Conservation (phyloP, 164 flowering plant genomes). For the Brasenia schreberi region DNA sequence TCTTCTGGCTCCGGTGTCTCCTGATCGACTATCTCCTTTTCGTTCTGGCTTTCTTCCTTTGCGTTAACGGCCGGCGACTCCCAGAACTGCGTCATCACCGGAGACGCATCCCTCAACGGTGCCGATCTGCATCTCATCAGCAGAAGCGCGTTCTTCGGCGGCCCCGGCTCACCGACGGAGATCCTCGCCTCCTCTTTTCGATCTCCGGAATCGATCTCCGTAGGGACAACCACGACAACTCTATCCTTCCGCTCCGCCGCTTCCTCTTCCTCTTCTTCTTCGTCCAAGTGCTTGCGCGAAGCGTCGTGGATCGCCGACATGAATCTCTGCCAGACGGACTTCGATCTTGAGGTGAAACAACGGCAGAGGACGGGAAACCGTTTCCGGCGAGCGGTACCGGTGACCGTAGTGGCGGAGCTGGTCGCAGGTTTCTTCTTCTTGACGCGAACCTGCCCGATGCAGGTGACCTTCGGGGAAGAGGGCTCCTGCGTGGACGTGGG, state of each 20-base stretch:
- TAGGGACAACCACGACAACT: background rate
- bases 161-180: background rate
- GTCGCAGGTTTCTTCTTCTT: constrained; percentile 14
- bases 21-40: background rate
- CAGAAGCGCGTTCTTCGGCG: constrained; percentile 74
- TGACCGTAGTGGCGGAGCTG: background rate
- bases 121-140: constrained; percentile 95
- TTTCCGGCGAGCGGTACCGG: constrained; percentile 4
- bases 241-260: constrained; percentile 5
- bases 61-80: constrained; percentile 27
- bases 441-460: constrained; percentile 56
- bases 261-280: constrained; percentile 6
- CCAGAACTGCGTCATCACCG: constrained; percentile 51
- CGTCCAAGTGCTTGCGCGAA: background rate
- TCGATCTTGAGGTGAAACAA: background rate
- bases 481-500: constrained; percentile 40
- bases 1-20: no score
- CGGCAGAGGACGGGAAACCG: background rate
- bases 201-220: background rate
- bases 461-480: constrained; percentile 63
- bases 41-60: constrained; percentile 14
- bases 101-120: constrained; percentile 51
- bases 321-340: background rate
- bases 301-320: background rate
- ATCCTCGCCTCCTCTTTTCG: background rate